Evolutionary conservation across 495 filamentous ascomycete genomes (phyloP), one percentile per base, ranked within the genome.

Genomic region (Lophiostoma macrostomum): DNA sequence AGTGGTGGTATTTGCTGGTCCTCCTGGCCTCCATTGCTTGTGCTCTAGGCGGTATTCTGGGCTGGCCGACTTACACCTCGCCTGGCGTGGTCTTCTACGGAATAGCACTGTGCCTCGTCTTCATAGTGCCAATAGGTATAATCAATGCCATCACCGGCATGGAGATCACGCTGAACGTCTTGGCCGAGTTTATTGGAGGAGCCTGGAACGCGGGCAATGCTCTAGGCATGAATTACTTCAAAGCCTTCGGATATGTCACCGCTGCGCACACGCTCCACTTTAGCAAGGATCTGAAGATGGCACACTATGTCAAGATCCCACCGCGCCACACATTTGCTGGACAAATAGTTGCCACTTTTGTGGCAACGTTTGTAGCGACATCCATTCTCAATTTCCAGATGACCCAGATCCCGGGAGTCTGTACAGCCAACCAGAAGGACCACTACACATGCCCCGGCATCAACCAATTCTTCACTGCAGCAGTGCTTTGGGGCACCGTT

Each of bases 251-350:
- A 32, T 88, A 83, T 61, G 84, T 85, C 56, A 84, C 82, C 31
- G 80, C 85, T 71, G 74, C 67, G 35, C 80, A 83, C 57, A 81
- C 75, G 12, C 67, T 82, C 42, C 72, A 67, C 50, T 81, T 80
- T 61, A 70, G 43, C 2, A 32, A 28, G 1, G 58, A 56, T 32
- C 36, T 60, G 27, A 60, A 60, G 34, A 38, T 52, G 46, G 84
- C 81, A 6, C 83, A 87, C 62, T 89, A 88, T 68, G 80, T 88
- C 69, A 86, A 87, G 63, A 80, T 86, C n/a, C 80, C 84, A 1
- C 84, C 83, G 0, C 73, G 83, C 5, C 83, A 78, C 0, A 76
- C 87, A 64, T 88, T 88, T 67, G 71, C 79, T 57, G 81, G 80
- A 0, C 83, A 87, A 63, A 80, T 84, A 0, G 71, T 86, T 22